Base-by-base conservation (phyloP, 805 yeast genomes). In the Wickerhamiella siamensis region DNA sequence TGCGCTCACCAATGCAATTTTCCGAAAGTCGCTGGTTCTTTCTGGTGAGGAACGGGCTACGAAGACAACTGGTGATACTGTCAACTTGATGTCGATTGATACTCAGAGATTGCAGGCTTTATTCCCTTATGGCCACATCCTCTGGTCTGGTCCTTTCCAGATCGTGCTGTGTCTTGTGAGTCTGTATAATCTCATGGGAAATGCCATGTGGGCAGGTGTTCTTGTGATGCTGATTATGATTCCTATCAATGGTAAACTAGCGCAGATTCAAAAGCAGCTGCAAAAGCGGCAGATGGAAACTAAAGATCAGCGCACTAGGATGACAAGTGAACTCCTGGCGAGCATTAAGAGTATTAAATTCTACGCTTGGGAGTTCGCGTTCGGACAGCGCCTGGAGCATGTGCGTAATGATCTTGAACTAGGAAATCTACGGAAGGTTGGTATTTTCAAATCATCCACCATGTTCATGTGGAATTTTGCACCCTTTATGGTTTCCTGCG, bases 141-240 rank as follows among this genome's bases (percentile, higher is more conserved):
- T 83, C 39, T 84, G 95, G 94, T 83, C 94, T 1, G 94, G 94
- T 38, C 96, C 96, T 1, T 80, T 86, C 62, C 95, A 87, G 62
- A 75, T 87, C 50, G 54, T 70, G 19, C 61, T 87, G 43, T 84
- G 96, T 67, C 67, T 87, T 47, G 59, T 70, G 35, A 78, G 91
- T 1, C 66, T 87, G 41, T 73, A 84, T 59, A 70, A 72, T 3
- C 62, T 87, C 36, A 61, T 87, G 43, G 95, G 95, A 31, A 74
- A 77, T 45, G 73, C 91, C n/a, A 84, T 84, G 94, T 83, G 94
- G 94, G 75, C 87, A 32, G 95, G 95, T 60, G 91, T 87, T 18
- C 54, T 71, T 19, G 72, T 86, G 43, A 75, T 87, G 74, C 55
- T 77, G 3, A 53, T 84, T 24, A 76, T 84, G 72, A 75, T 86